A percentile compares a stretch with the other conserved stretches of the same genome.
Evolutionary conservation across 306 rosid genomes (phyloP).

Genomic region (Casuarina glauca): DNA sequence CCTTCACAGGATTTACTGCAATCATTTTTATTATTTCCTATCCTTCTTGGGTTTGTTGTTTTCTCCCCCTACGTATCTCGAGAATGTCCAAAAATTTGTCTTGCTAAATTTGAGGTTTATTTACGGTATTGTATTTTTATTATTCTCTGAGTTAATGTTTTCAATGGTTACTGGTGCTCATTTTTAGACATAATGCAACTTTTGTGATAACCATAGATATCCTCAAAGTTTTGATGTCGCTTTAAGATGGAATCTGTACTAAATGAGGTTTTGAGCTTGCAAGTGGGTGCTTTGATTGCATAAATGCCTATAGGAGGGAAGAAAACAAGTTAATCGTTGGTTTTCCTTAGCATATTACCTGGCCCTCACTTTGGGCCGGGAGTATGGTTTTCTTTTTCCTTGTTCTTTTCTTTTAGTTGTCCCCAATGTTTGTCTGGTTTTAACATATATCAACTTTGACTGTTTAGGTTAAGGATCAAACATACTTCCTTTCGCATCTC

Average conservation of each 20-base stretch:
- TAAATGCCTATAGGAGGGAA: not conserved
- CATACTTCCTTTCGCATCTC: conserved; percentile 90
- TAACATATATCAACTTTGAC: conserved; percentile 23
- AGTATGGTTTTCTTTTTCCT: not conserved
- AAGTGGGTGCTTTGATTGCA: not conserved
- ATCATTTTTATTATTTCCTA: conserved; percentile 12
- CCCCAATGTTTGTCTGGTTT: conserved; percentile 14
- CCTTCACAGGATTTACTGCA: conserved; percentile 15
- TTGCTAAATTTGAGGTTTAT: conserved; percentile 21
- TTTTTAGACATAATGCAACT: not conserved
- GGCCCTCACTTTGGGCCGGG: not conserved
- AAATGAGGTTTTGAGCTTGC: not conserved
- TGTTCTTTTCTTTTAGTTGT: not conserved
- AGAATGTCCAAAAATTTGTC: conserved; percentile 12
- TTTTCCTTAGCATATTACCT: not conserved
- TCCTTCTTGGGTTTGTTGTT: conserved; percentile 22
- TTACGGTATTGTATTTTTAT: not conserved
- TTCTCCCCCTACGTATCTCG: conserved; percentile 4
- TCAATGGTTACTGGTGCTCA: not conserved
- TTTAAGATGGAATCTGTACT: not conserved
- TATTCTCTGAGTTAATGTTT: not conserved
- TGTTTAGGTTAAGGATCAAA: conserved; percentile 90
- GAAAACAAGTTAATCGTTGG: not conserved
- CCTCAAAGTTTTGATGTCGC: not conserved
- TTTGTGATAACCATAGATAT: not conserved